A percentile compares a stretch with the other conserved stretches of the same genome.
Conservation (phyloP, 2,329 filamentous ascomycete genomes). For the Acarospora socialis region DNA sequence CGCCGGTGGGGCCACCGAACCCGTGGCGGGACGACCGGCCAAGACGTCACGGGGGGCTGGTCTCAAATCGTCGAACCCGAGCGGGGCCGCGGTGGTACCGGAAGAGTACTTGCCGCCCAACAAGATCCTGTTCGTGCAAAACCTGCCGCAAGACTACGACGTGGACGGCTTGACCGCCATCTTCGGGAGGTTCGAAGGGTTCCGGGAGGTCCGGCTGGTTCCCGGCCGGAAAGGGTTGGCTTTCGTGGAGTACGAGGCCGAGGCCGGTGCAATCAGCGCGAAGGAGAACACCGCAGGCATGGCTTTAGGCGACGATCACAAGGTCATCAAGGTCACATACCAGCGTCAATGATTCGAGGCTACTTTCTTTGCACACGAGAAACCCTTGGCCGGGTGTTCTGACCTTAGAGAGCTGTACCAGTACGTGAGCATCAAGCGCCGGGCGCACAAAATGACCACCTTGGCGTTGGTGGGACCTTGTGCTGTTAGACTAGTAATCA, state of each 20-base stretch:
- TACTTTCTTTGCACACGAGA: conserved; percentile 1
- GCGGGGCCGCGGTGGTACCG: conserved; percentile 61
- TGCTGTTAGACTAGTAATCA: no score
- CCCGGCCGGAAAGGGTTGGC: conserved; percentile 78
- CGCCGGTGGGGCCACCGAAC: conserved; percentile 31
- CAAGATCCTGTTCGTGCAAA: conserved; percentile 90
- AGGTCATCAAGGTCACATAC: conserved; percentile 88
- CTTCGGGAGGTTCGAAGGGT: conserved; percentile 83
- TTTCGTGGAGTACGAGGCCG: conserved; percentile 90
- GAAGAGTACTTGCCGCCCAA: conserved; percentile 97
- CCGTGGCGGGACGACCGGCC: conserved; percentile 41
- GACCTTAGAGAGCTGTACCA: no score
- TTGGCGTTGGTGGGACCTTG: background rate
- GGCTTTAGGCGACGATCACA: conserved; percentile 57
- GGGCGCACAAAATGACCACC: no score
- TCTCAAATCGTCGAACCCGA: conserved; percentile 59
- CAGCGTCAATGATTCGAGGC: conserved; percentile 56
- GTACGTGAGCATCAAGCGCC: no score
- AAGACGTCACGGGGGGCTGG: conserved; percentile 60
- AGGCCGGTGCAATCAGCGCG: conserved; percentile 76
- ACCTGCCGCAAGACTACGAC: conserved; percentile 75
- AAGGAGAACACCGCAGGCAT: conserved; percentile 89
- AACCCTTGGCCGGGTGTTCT: background rate
- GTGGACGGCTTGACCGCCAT: conserved; percentile 65
- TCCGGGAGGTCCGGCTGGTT: conserved; percentile 82